Evolutionary conservation across 2,329 filamentous ascomycete genomes (phyloP).

Genomic region (Ceratocystis cacaofunesta): DNA sequence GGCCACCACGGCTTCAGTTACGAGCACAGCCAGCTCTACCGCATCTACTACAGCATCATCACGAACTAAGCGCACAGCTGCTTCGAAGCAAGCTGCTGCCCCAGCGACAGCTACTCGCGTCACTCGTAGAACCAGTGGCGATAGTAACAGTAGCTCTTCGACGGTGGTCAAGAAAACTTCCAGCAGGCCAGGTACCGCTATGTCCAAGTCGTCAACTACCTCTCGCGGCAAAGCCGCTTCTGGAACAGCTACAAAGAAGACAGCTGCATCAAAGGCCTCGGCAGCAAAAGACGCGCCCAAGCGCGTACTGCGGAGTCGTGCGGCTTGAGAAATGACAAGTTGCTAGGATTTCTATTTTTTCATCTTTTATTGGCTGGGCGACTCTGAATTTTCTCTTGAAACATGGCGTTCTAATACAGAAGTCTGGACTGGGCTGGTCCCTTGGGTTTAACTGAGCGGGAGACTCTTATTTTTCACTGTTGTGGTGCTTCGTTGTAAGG

Average conservation of each 20-base stretch:
- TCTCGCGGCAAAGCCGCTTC: constrained; percentile 31
- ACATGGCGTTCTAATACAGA: not conserved
- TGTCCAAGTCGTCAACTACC: constrained; percentile 25
- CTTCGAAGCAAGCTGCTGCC: constrained; percentile 25
- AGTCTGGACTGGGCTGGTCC: not conserved
- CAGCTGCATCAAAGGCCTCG: constrained; percentile 35
- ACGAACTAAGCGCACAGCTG: constrained; percentile 21
- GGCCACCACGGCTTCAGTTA: constrained; percentile 30
- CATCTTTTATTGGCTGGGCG: no score
- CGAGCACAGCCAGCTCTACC: constrained; percentile 30
- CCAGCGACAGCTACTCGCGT: constrained; percentile 32
- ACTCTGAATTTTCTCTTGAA: no score
- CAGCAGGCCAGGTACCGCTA: constrained; percentile 23
- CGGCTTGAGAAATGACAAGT: constrained; percentile 14
- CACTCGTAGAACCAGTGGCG: constrained; percentile 45
- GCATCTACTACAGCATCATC: constrained; percentile 25
- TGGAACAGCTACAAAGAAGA: constrained; percentile 36
- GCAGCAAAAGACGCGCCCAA: constrained; percentile 35
- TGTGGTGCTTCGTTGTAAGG: not conserved
- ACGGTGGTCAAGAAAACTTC: constrained; percentile 47
- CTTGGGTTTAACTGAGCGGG: not conserved
- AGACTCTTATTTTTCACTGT: not conserved
- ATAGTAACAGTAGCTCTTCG: constrained; percentile 47
- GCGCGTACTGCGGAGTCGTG: constrained; percentile 41
- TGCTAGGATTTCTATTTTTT: not conserved